These are phyloP conservation scores for Candida dajiaensis DNA, from an alignment of 805 yeast genomes.

Conservation along the genomic window DNA sequence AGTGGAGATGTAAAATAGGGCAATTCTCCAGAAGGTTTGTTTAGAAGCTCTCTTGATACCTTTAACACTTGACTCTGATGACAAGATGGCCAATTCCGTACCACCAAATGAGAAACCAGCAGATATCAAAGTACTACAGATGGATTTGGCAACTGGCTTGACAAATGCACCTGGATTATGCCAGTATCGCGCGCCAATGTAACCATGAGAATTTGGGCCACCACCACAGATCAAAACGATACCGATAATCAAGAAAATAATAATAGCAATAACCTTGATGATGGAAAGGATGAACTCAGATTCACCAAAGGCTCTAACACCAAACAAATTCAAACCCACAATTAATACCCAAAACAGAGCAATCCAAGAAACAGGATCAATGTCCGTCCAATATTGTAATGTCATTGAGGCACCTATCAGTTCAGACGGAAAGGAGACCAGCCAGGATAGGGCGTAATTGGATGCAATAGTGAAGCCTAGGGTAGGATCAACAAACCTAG, in stretches of 20 bases:
- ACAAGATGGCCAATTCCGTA: slow-evolving; percentile 66
- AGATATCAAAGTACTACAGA: slow-evolving; percentile 65
- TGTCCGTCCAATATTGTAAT: slow-evolving; percentile 46
- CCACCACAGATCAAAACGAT: slow-evolving; percentile 39
- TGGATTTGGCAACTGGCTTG: slow-evolving; percentile 57
- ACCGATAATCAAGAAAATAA: slow-evolving; percentile 46
- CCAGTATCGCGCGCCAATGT: slow-evolving; percentile 42
- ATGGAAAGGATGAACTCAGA: slow-evolving; percentile 42
- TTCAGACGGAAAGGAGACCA: slow-evolving; percentile 52
- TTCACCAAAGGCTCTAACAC: slow-evolving; percentile 51
- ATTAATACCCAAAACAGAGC: slow-evolving; percentile 46
- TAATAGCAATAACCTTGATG: slow-evolving; percentile 39
- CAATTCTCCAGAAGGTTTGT: slow-evolving; percentile 80
- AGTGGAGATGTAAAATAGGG: slow-evolving; percentile 60
- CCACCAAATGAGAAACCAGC: slow-evolving; percentile 79
- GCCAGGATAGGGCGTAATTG: slow-evolving; percentile 51
- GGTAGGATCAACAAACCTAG: slow-evolving; percentile 50
- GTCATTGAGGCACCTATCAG: slow-evolving; percentile 56
- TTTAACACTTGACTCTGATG: slow-evolving; percentile 69
- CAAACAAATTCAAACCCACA: slow-evolving; percentile 42
- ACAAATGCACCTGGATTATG: slow-evolving; percentile 48
- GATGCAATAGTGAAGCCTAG: slow-evolving; percentile 49
- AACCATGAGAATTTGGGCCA: slow-evolving; percentile 34
- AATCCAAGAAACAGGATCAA: slow-evolving; percentile 54
- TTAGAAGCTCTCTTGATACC: slow-evolving; percentile 58